Base-by-base conservation (phyloP, 768 basidiomycete genomes). In the Plicaturopsis crispa region DNA sequence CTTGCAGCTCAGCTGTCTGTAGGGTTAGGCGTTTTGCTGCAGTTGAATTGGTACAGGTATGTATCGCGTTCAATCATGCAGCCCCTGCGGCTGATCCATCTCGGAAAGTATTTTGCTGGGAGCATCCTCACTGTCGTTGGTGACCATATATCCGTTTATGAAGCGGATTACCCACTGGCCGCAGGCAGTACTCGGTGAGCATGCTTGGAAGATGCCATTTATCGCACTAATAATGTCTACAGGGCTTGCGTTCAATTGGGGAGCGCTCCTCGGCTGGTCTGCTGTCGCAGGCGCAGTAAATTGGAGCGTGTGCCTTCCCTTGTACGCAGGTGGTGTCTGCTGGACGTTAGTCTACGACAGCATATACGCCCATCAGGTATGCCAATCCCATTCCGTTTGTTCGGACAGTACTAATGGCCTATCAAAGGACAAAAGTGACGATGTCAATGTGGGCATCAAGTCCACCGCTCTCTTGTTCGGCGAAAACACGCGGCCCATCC, bases 201-300 rank as follows among this genome's bases (percentile, higher is more conserved):
- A 28, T 28, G 17, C 31, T 4, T 14, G 3, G 14, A 6, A 6
- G n/a, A n/a, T n/a, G n/a, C 14, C 14, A 36, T 19, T 32, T n/a
- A 6, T 8, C 11, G 10, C n/a, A 11, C 31, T 24, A 38, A 8
- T 22, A 38, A 17, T 26, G 4, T 33, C 10, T 3, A 4, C 50
- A 93, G 92, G 93, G 7, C 70, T 98, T 33, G 81, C 93, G 0
- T 99, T 93, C 60, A 98, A 97, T 61, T 99, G 94, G 94, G 96
- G 96, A 13, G 80, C 90, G 1, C 61, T 99, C 1, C 76, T 98
- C 13, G 96, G 96, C 17, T 97, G 93, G 86, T 93, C 96, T 3
- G 93, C 96, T 2, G 80, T 98, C 4, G 76, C 84, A 1, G 90
- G 88, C 2, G 50, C 69, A 2, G 79, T 83, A 3, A 68, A 94